Percentiles rank a stretch among this genome's conserved stretches.
Conservation (phyloP, 208 protist genomes). For the Wallacemonas sp. region DNA sequence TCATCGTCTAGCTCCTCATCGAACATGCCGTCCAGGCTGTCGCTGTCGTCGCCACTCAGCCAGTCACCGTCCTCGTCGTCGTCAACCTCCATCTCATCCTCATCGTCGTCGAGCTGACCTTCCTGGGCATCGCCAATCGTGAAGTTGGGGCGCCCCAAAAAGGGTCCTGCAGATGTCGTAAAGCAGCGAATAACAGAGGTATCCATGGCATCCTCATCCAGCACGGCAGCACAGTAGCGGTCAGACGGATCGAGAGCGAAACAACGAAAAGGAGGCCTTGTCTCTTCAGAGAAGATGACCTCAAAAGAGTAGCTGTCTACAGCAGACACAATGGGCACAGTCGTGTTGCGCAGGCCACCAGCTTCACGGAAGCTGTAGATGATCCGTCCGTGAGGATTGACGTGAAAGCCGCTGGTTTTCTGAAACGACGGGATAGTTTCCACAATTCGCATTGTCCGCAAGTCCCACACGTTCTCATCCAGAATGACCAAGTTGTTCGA, state of each 20-base stretch:
- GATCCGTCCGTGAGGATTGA: slow-evolving; percentile 34
- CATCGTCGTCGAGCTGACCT: slow-evolving; percentile 14
- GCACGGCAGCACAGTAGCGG: slow-evolving; percentile 81
- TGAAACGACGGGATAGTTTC: slow-evolving; percentile 71
- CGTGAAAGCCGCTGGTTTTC: slow-evolving; percentile 75
- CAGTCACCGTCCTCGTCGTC: slow-evolving; percentile 39
- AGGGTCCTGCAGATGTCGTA: slow-evolving; percentile 75
- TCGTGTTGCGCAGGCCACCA: slow-evolving; percentile 26
- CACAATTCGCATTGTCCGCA: slow-evolving; percentile 71
- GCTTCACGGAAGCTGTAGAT: slow-evolving; percentile 82
- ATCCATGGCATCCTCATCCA: slow-evolving; percentile 49
- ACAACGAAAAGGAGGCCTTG: slow-evolving; percentile 59
- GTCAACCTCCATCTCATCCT: slow-evolving; percentile 29
- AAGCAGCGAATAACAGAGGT: slow-evolving; percentile 70
- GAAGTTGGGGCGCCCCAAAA: slow-evolving; percentile 58
- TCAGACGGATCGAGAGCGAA: slow-evolving; percentile 85
- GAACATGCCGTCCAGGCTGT: neutral
- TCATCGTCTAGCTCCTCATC: slow-evolving; percentile 36
- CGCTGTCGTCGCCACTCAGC: slow-evolving; percentile 7
- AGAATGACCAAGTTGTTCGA: slow-evolving; percentile 70
- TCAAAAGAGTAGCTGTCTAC: slow-evolving; percentile 82
- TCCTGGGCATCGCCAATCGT: slow-evolving; percentile 41
- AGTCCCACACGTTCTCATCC: slow-evolving; percentile 87
- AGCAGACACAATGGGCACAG: slow-evolving; percentile 59
- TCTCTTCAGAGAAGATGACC: slow-evolving; percentile 76